Conservation (phyloP, 2,329 filamentous ascomycete genomes). For the Stylonectria norvegica region DNA sequence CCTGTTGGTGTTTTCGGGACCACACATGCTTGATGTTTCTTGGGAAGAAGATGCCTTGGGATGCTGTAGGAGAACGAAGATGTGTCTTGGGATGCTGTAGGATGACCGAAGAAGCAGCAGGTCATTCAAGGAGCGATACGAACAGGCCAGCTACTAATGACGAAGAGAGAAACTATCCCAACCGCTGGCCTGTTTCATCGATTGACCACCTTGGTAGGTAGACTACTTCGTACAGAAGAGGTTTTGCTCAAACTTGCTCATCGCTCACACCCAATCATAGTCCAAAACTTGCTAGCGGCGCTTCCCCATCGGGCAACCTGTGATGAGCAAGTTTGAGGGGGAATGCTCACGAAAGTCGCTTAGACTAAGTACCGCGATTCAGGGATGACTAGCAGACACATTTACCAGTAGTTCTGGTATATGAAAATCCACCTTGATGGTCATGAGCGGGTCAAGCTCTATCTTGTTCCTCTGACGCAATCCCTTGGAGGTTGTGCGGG, state of each 20-base stretch:
- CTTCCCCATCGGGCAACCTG: slow-evolving; percentile 27
- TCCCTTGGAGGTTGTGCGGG: background rate
- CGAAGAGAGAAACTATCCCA: too few relatives aligned
- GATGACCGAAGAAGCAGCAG: background rate
- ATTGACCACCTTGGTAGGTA: slow-evolving; percentile 1
- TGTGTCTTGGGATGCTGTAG: too few relatives aligned
- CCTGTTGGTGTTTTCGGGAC: slow-evolving; percentile 38
- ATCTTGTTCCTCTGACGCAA: slow-evolving; percentile 16
- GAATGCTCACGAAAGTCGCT: slow-evolving; percentile 7
- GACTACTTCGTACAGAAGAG: too few relatives aligned
- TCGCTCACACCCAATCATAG: slow-evolving; percentile 28
- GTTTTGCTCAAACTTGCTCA: slow-evolving; percentile 21
- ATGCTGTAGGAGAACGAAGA: too few relatives aligned
- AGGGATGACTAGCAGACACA: too few relatives aligned
- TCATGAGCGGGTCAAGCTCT: slow-evolving; percentile 1
- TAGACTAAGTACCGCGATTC: too few relatives aligned
- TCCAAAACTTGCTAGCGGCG: slow-evolving; percentile 11
- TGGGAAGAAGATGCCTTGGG: too few relatives aligned
- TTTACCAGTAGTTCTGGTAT: too few relatives aligned
- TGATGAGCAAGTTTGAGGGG: slow-evolving; percentile 27
- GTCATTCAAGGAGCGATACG: too few relatives aligned
- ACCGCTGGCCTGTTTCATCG: background rate
- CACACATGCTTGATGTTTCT: slow-evolving; percentile 48
- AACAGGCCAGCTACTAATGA: too few relatives aligned
- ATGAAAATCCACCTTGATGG: too few relatives aligned